A percentile compares a stretch with the other conserved stretches of the same genome.
These are phyloP conservation scores for Andrographis paniculata DNA, from an alignment of 305 asterid species.

Conservation along the genomic window DNA sequence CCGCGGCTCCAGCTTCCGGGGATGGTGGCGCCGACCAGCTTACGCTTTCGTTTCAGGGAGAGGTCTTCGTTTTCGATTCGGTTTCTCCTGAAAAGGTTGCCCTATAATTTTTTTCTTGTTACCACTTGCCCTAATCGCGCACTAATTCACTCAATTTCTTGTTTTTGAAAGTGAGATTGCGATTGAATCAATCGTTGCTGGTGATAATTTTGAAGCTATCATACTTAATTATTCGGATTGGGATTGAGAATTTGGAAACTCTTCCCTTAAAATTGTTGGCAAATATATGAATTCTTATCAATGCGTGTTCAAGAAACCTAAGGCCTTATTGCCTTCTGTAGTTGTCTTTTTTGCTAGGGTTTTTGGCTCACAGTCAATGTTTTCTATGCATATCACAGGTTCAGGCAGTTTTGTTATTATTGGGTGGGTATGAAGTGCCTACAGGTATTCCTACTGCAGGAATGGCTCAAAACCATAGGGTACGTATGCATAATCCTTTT, in stretches of 20 bases:
- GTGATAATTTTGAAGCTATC: conserved; percentile 3
- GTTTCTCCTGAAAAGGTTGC: conserved; percentile 93
- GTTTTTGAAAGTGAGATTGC: not conserved
- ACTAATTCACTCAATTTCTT: conserved; percentile 5
- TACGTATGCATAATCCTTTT: conserved; percentile 19
- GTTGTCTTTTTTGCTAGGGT: conserved; percentile 12
- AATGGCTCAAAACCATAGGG: conserved; percentile 69
- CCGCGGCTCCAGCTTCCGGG: conserved; percentile 23
- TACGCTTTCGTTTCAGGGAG: conserved; percentile 88
- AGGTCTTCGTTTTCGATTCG: conserved; percentile 80
- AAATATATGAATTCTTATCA: not conserved
- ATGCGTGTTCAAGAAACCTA: not conserved
- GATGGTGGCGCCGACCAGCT: conserved; percentile 75
- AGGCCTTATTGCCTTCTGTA: not conserved
- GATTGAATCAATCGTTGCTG: not conserved
- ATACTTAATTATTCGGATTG: not conserved
- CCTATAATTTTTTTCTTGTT: not conserved
- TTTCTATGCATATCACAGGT: conserved; percentile 37
- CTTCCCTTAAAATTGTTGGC: not conserved
- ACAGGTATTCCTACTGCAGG: conserved; percentile 51
- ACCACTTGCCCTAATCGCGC: not conserved
- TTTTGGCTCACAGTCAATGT: not conserved
- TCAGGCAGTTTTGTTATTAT: conserved; percentile 73
- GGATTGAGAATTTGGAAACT: not conserved
- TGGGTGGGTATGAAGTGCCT: conserved; percentile 77